A percentile compares a stretch with the other conserved stretches of the same genome.
phyloP scores from a whole-genome alignment of 2,329 filamentous ascomycete species.

The Talaromyces sp. region DNA sequence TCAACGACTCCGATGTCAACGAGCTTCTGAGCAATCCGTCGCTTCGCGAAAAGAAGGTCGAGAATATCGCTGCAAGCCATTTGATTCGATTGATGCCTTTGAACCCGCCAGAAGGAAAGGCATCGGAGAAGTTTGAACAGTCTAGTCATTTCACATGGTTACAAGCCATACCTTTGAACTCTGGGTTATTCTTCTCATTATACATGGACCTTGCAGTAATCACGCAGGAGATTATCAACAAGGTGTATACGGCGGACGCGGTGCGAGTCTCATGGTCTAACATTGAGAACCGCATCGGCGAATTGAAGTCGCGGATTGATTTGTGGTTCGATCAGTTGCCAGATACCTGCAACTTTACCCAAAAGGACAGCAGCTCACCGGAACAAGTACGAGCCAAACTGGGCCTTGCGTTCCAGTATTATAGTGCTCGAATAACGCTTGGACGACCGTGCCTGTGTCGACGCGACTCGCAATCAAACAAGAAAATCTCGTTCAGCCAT shows the following conservation, averaged over 20 bases:
- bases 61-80: constrained; percentile 24
- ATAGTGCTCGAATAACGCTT: constrained; percentile 40
- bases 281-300: constrained; percentile 36
- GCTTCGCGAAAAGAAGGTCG: constrained; percentile 29
- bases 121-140: constrained; percentile 19
- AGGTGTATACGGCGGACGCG: constrained; percentile 38
- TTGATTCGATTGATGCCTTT: constrained; percentile 27
- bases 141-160: constrained; percentile 23
- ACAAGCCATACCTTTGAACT: constrained; percentile 29
- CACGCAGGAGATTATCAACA: constrained; percentile 38
- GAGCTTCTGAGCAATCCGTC: constrained; percentile 27
- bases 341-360: constrained; percentile 31
- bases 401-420: constrained; percentile 40
- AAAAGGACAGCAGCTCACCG: constrained; percentile 28
- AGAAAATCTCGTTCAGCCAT: constrained; percentile 32
- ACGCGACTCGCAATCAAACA: constrained; percentile 30
- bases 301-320: constrained; percentile 34
- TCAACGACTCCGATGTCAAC: constrained; percentile 28
- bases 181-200: constrained; percentile 35
- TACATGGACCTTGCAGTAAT: constrained; percentile 37
- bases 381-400: constrained; percentile 35
- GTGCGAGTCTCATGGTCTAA: constrained; percentile 36
- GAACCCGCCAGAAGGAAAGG: constrained; percentile 25
- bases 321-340: constrained; percentile 36
- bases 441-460: constrained; percentile 45